phyloP scores from a whole-genome alignment of 257 asterid species.

The Lavandula angustifolia region DNA sequence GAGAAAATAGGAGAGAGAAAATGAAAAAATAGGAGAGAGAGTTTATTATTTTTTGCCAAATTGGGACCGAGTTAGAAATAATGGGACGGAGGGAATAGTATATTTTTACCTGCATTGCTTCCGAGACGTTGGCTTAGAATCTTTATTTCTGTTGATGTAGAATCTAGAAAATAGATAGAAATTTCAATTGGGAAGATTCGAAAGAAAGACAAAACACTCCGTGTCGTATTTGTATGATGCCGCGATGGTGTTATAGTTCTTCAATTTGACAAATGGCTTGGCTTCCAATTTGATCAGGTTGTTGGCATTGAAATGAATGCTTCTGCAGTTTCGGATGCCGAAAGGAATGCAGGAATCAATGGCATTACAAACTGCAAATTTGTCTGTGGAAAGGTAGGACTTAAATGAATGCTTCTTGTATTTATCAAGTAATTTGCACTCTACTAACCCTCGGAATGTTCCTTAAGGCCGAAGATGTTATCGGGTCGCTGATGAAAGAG shows the following conservation, averaged over 20 bases:
- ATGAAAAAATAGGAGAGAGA: no score
- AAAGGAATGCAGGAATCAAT: slow-evolving; percentile 87
- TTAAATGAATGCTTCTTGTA: slow-evolving; percentile 20
- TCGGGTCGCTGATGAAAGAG: slow-evolving; percentile 83
- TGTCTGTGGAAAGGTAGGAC: slow-evolving; percentile 84
- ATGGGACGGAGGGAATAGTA: no score
- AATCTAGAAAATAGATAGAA: slow-evolving; percentile 8
- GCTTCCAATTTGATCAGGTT: slow-evolving; percentile 56
- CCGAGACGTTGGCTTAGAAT: neutral
- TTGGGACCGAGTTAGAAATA: no score
- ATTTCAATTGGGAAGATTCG: neutral
- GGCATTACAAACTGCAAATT: slow-evolving; percentile 87
- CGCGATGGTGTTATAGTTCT: neutral
- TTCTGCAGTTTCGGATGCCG: slow-evolving; percentile 91
- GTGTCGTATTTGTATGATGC: slow-evolving; percentile 25
- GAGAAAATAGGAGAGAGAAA: no score
- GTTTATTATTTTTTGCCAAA: no score
- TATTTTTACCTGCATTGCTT: slow-evolving; percentile 13
- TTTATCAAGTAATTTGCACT: slow-evolving; percentile 18
- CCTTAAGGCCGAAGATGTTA: slow-evolving; percentile 88
- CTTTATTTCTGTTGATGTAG: neutral
- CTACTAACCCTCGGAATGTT: slow-evolving; percentile 24
- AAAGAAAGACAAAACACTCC: slow-evolving; percentile 12
- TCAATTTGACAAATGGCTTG: slow-evolving; percentile 30
- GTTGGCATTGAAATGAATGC: slow-evolving; percentile 99